Conservation (phyloP, 1,284 basidiomycete species). For the Cutaneotrichosporon curvatum region DNA sequence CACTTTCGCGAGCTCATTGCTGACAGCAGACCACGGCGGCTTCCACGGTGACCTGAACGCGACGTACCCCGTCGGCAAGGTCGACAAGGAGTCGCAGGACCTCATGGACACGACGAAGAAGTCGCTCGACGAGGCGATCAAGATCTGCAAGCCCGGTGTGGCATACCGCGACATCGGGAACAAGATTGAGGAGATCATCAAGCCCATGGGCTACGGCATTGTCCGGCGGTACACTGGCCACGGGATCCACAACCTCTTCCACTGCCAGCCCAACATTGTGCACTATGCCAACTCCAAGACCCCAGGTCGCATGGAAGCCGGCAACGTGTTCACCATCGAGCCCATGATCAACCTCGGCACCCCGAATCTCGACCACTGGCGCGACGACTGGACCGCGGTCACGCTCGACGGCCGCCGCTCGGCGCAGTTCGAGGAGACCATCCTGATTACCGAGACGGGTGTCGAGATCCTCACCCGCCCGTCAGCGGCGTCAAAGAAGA, state of each 20-base stretch:
- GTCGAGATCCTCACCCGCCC: conserved; percentile 74
- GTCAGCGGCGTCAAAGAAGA: conserved; percentile 34
- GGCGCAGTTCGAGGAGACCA: conserved; percentile 93
- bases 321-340: conserved; percentile 50
- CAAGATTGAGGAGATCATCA: conserved; percentile 66
- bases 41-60: conserved; percentile 88
- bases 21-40: conserved; percentile 49
- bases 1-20: not conserved
- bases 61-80: conserved; percentile 73
- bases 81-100: conserved; percentile 72
- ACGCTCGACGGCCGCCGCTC: conserved; percentile 79
- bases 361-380: conserved; percentile 42
- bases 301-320: conserved; percentile 47
- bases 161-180: conserved; percentile 57
- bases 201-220: conserved; percentile 69
- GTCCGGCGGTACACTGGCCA: conserved; percentile 87
- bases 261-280: conserved; percentile 45
- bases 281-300: conserved; percentile 48
- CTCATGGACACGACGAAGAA: conserved; percentile 73
- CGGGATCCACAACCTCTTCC: conserved; percentile 68
- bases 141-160: conserved; percentile 80
- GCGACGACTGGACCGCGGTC: conserved; percentile 79
- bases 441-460: conserved; percentile 83
- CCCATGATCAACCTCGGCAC: conserved; percentile 83
- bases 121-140: conserved; percentile 78